Conservation (phyloP, 352 stramenopile genomes). For the Phytophthora podocarpi region DNA sequence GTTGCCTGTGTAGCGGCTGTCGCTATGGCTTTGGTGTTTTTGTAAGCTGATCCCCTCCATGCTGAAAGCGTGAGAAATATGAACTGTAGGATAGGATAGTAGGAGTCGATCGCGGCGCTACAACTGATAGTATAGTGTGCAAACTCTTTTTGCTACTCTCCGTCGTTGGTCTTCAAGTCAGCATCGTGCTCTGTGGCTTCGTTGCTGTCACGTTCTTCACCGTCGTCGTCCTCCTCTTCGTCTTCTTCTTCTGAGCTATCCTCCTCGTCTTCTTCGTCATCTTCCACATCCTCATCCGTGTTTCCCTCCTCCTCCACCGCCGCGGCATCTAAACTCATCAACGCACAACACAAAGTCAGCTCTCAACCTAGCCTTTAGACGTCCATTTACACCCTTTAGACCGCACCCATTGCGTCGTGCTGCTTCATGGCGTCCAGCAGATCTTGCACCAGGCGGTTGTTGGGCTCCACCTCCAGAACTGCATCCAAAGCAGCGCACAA, state of each 20-base stretch:
- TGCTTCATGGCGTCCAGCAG: conserved; percentile 67
- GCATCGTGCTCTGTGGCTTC: conserved; percentile 33
- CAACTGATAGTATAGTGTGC: conserved; percentile 3
- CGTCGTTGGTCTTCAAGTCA: conserved; percentile 25
- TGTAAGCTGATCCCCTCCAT: not conserved
- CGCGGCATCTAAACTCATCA: conserved; percentile 18
- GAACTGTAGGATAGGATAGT: conserved; percentile 34
- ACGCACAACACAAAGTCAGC: not conserved
- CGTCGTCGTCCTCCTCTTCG: conserved; percentile 44
- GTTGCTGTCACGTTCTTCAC: conserved; percentile 15
- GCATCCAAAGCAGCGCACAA: not conserved
- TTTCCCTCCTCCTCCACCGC: conserved; percentile 38
- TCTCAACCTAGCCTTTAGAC: not conserved
- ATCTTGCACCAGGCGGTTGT: conserved; percentile 70
- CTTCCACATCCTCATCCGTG: conserved; percentile 30
- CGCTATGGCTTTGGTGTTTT: conserved; percentile 21
- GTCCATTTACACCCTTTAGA: not conserved
- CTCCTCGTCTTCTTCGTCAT: conserved; percentile 62
- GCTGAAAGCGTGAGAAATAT: conserved; percentile 11
- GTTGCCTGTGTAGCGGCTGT: conserved; percentile 21
- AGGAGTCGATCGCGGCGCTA: not conserved
- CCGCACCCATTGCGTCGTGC: conserved; percentile 51
- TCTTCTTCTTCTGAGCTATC: conserved; percentile 64
- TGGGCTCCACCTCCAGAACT: conserved; percentile 68
- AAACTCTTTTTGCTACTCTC: conserved; percentile 14